phyloP scores from a whole-genome alignment of 2,329 filamentous ascomycete genomes.

The Penicillium sp. region DNA sequence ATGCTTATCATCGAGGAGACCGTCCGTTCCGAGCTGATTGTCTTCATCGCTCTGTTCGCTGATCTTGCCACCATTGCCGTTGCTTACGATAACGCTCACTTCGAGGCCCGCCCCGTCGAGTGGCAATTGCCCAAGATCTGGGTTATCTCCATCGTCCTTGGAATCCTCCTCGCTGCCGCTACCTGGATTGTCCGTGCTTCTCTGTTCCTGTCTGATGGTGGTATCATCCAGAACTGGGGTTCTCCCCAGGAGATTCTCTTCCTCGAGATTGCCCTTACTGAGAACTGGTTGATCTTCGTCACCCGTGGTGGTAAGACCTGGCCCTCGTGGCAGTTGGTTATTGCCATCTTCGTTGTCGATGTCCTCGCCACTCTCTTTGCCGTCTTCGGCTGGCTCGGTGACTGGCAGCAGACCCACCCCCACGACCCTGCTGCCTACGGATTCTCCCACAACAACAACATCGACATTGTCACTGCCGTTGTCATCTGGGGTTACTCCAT shows the following conservation, averaged over 20 bases:
- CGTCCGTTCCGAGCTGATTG: slow-evolving; percentile 69
- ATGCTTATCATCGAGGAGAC: slow-evolving; percentile 82
- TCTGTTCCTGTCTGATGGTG: slow-evolving; percentile 67
- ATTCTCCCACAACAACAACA: slow-evolving; percentile 52
- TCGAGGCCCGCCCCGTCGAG: slow-evolving; percentile 71
- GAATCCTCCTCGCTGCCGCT: slow-evolving; percentile 65
- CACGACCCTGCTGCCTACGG: slow-evolving; percentile 21
- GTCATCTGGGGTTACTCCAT: slow-evolving; percentile 56
- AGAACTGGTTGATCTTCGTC: slow-evolving; percentile 98
- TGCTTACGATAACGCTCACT: slow-evolving; percentile 77
- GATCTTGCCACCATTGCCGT: slow-evolving; percentile 78
- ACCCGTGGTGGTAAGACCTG: slow-evolving; percentile 78
- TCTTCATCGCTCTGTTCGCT: slow-evolving; percentile 77
- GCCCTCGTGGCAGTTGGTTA: slow-evolving; percentile 72
- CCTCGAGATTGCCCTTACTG: slow-evolving; percentile 85
- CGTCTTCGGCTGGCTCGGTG: slow-evolving; percentile 72
- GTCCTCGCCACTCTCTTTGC: slow-evolving; percentile 71
- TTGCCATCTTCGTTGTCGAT: slow-evolving; percentile 71
- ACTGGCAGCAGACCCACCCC: slow-evolving; percentile 33
- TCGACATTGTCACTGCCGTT: slow-evolving; percentile 58
- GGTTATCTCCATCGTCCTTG: slow-evolving; percentile 64
- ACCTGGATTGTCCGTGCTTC: slow-evolving; percentile 74
- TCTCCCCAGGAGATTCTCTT: slow-evolving; percentile 78
- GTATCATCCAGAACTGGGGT: slow-evolving; percentile 73
- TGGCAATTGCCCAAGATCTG: slow-evolving; percentile 82